Evolutionary conservation across 2,329 filamentous ascomycete genomes (phyloP), one percentile per base, ranked within the genome.

Genomic region (Pseudogymnoascus sp.): DNA sequence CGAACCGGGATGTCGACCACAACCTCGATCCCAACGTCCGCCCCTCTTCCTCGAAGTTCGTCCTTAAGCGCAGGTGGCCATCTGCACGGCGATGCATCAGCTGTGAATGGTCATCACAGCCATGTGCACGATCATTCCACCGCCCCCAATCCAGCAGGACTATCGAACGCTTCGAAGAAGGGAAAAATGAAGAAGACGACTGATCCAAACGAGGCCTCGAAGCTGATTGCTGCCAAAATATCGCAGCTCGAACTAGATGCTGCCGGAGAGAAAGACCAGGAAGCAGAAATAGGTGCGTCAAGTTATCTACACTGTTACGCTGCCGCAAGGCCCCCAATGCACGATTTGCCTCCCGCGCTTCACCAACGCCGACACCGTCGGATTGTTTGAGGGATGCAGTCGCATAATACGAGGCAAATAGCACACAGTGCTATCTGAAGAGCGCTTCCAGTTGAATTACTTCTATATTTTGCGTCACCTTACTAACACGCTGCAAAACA

Each of bases 181-280:
- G 84, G 81, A 62, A 96, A 95, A 78, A 85, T 82, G 68, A 96
- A 95, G 78, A 96, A 95, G 77, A 80, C 83, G 58, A 78, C 90
- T 66, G 92, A 96, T 73, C 89, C 90, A 18, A 90, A 85, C 69
- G 94, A 97, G 76, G 92, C 92, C 55, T 91, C 91, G 65, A 95
- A 96, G 76, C 83, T 97, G 66, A 84, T 99, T 60, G 88, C 92
- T 65, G 91, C 92, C 65, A 91, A 95, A 72, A 97, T 99, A 72
- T 93, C 92, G 21, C 94, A 97, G 77, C 80, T 99, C 63, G 94
- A 99, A 75, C 89, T 91, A 65, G 92, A 97, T 80, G 90, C 89
- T 59, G 92, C 92, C 9, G 90, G 91, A 64, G 92, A 96, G 74
- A 96, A 95, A 75, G 93, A 96, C 69, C 91, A 97, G 76, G 92